Evolutionary conservation across 139 green algal genomes (phyloP).

Genomic region (Picochlorum sp.): DNA sequence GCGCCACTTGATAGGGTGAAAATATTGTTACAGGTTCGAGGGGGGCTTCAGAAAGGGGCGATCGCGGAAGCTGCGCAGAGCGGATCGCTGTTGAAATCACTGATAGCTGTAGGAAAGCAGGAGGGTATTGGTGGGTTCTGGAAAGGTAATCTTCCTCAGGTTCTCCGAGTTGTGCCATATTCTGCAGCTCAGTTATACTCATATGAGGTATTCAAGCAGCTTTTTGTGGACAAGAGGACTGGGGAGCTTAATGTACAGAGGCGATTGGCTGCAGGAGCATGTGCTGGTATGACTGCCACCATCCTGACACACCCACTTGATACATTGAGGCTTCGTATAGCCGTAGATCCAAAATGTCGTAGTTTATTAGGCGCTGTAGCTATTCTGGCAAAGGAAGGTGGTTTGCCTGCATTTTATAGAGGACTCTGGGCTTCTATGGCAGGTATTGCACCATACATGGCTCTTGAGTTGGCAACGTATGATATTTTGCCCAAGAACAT

Average conservation of each 20-base stretch:
- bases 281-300: slow-evolving; percentile 61
- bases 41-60: slow-evolving; percentile 38
- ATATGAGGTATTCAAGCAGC: slow-evolving; percentile 64
- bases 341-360: slow-evolving; percentile 55
- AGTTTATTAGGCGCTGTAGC: slow-evolving; percentile 38
- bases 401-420: slow-evolving; percentile 52
- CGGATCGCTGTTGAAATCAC: slow-evolving; percentile 43
- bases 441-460: slow-evolving; percentile 77
- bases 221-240: slow-evolving; percentile 25
- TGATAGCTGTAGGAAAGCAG: slow-evolving; percentile 60
- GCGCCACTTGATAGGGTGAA: slow-evolving; percentile 78
- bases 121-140: slow-evolving; percentile 75
- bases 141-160: slow-evolving; percentile 75
- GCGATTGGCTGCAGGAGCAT: slow-evolving; percentile 55
- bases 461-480: slow-evolving; percentile 58
- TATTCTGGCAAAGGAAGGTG: slow-evolving; percentile 47
- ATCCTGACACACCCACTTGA: slow-evolving; percentile 73
- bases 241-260: slow-evolving; percentile 48
- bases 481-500: slow-evolving; percentile 53
- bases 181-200: slow-evolving; percentile 55
- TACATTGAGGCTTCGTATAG: slow-evolving; percentile 65
- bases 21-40: slow-evolving; percentile 53
- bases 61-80: slow-evolving; percentile 39
- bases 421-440: slow-evolving; percentile 59
- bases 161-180: slow-evolving; percentile 71